Evolutionary conservation across 78 protist genomes (phyloP).

Genomic region (Dictyostelium firmibasis): DNA sequence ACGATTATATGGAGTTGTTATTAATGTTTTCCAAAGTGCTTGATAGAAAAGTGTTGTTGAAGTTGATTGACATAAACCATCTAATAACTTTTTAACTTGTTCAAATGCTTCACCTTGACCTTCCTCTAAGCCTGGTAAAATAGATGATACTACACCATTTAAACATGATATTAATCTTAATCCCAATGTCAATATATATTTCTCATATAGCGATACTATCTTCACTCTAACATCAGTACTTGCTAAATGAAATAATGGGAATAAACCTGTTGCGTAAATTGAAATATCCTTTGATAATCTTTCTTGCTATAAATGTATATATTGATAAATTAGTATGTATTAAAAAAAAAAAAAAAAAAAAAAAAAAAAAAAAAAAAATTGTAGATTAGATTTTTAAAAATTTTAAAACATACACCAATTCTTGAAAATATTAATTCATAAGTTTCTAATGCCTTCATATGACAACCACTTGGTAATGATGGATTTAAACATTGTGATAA

Average conservation of each 20-base stretch:
- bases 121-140: conserved; percentile 74
- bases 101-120: conserved; percentile 64
- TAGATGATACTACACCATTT: conserved; percentile 66
- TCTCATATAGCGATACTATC: conserved; percentile 48
- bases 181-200: conserved; percentile 45
- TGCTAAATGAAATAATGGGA: conserved; percentile 77
- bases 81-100: conserved; percentile 34
- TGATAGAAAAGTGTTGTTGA: conserved; percentile 67
- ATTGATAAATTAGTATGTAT: not conserved
- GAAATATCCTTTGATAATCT: conserved; percentile 71
- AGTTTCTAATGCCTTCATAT: conserved; percentile 66
- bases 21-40: conserved; percentile 64
- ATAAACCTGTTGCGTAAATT: conserved; percentile 78
- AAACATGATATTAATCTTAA: conserved; percentile 28
- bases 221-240: conserved; percentile 72
- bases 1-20: conserved; percentile 58
- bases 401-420: conserved; percentile 48
- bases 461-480: conserved; percentile 84
- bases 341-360: not conserved
- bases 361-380: not conserved
- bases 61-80: conserved; percentile 26
- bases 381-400: too few relatives aligned
- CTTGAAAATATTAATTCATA: conserved; percentile 66
- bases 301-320: conserved; percentile 32
- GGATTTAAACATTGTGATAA: conserved; percentile 82